Conservation (phyloP, 2,329 filamentous ascomycete genomes). For the Fusarium verticillioides region DNA sequence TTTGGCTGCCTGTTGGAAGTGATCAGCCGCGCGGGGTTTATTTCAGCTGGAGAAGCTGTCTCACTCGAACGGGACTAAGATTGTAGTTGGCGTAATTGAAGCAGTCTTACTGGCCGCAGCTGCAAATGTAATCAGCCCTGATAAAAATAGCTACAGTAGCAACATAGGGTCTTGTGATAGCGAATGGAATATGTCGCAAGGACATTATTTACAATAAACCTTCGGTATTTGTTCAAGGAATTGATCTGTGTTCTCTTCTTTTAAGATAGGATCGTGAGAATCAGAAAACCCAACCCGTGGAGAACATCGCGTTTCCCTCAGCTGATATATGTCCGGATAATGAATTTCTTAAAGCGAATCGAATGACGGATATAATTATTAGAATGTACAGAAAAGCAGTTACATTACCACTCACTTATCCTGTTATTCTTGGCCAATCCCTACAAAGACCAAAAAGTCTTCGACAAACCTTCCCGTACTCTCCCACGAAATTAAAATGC, state of each 20-base stretch:
- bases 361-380: too few relatives aligned
- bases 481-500: neutral
- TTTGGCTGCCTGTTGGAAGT: neutral
- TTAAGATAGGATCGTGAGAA: too few relatives aligned
- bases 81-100: neutral
- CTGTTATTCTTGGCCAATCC: neutral
- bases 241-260: neutral
- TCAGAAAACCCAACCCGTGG: too few relatives aligned
- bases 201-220: neutral
- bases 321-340: too few relatives aligned
- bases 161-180: too few relatives aligned
- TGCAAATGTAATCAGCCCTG: too few relatives aligned
- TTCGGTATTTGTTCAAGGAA: rapidly evolving
- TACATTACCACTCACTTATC: neutral
- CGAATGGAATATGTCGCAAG: neutral
- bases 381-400: too few relatives aligned
- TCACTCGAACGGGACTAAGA: neutral
- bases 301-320: too few relatives aligned
- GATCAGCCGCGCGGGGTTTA: neutral
- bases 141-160: neutral
- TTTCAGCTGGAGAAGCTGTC: neutral
- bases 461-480: conserved; percentile 3
- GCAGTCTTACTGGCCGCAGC: neutral
- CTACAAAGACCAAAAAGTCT: conserved; percentile 6
- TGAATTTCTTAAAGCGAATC: too few relatives aligned